These are phyloP conservation scores for Kingdonia uniflora DNA, from an alignment of 164 flowering plant species.

Conservation along the genomic window DNA sequence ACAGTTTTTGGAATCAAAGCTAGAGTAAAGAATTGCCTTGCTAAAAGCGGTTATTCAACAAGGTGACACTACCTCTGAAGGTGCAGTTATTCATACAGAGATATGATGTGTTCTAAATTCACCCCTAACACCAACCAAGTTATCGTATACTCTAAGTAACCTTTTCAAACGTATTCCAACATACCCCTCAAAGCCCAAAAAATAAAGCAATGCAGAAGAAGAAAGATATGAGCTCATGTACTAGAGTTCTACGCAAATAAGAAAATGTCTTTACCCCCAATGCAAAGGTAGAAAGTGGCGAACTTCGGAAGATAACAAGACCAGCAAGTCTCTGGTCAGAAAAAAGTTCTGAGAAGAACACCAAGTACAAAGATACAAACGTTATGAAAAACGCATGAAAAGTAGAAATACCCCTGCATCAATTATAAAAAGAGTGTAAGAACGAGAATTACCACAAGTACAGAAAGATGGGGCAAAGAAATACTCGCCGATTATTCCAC, in stretches of 20 bases:
- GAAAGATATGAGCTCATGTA: not conserved
- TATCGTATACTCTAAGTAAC: too few species aligned
- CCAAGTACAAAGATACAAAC: conserved; percentile 58
- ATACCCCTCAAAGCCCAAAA: too few species aligned
- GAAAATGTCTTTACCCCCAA: conserved; percentile 54
- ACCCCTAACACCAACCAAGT: too few species aligned
- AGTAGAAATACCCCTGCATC: conserved; percentile 78
- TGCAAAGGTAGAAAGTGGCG: conserved; percentile 61
- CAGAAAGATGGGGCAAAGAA: too few species aligned
- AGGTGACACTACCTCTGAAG: too few species aligned
- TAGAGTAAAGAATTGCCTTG: too few species aligned
- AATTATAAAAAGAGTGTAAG: not conserved
- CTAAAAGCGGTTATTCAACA: too few species aligned
- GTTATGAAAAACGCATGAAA: conserved; percentile 82
- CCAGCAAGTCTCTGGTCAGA: conserved; percentile 45
- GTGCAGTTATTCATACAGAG: too few species aligned
- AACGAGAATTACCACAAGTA: not conserved
- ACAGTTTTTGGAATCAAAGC: too few species aligned
- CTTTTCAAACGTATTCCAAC: too few species aligned
- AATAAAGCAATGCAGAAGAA: not conserved
- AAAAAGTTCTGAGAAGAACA: conserved; percentile 85
- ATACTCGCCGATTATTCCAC: conserved; percentile 82
- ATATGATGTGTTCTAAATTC: too few species aligned
- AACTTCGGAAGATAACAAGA: conserved; percentile 50
- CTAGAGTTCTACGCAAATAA: not conserved